Percentiles rank a stretch among this genome's conserved stretches.
Conservation (phyloP, 192 early-diverging fungal genomes). For the Powellomyces hirtus region DNA sequence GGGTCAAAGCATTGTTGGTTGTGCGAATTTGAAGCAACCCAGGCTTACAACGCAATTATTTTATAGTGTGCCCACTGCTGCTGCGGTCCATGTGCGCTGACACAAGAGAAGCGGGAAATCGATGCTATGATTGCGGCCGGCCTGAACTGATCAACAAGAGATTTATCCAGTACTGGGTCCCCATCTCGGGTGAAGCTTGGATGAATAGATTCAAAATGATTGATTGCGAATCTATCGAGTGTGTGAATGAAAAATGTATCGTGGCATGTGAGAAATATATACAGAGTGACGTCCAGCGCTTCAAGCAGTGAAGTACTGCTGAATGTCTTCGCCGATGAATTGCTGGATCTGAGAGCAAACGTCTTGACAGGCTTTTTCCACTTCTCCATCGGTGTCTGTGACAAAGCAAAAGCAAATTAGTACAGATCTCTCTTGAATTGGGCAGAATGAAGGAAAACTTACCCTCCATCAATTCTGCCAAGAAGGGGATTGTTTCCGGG, state of each 20-base stretch:
- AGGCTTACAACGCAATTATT: background rate
- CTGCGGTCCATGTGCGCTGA: conserved; percentile 37
- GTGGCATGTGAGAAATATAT: no score
- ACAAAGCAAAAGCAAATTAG: background rate
- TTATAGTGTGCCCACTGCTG: conserved; percentile 24
- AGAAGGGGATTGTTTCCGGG: conserved; percentile 90
- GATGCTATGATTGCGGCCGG: conserved; percentile 32
- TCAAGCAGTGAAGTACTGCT: conserved; percentile 69
- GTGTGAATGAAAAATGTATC: no score
- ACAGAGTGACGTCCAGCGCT: no score
- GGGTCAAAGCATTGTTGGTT: no score
- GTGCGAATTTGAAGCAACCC: background rate
- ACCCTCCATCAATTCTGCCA: conserved; percentile 94
- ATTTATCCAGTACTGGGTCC: no score
- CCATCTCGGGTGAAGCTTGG: no score
- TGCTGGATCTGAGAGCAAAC: conserved; percentile 84
- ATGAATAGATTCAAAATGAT: no score
- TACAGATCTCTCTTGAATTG: no score
- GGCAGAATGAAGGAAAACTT: no score
- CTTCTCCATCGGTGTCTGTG: conserved; percentile 73
- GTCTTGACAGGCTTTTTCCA: conserved; percentile 79
- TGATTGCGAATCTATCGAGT: no score
- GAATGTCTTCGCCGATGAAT: conserved; percentile 85
- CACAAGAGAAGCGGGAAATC: conserved; percentile 37
- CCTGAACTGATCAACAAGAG: conserved; percentile 11